Evolutionary conservation across 768 basidiomycete genomes (phyloP), one percentile per base, ranked within the genome.

Genomic region (Serendipita indica): DNA sequence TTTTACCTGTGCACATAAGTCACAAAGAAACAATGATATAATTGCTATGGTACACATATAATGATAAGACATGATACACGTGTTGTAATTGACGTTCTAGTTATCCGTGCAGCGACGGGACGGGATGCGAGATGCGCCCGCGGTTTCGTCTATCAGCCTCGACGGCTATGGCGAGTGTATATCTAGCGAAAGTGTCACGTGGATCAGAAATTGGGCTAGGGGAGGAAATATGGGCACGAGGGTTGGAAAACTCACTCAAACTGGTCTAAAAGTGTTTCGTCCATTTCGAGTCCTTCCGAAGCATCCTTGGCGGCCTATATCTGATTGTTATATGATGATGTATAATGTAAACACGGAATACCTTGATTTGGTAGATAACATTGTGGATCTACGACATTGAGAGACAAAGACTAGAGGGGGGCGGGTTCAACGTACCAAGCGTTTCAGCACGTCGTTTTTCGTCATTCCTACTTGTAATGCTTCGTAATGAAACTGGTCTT

Each of bases 91-190:
- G n/a, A n/a, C n/a, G n/a, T n/a, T n/a, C n/a, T n/a, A n/a, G n/a
- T n/a, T n/a, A n/a, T n/a, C n/a, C n/a, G n/a, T n/a, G n/a, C n/a
- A n/a, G n/a, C n/a, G n/a, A n/a, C n/a, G 22, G 25, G 49, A 54
- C 49, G 10, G 25, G 30, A 33, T 27, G 49, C 32, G 49, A 54
- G 49, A 54, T 28, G 4, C 49, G 22, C 7, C 49, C 49, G 49
- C 49, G 49, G 30, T 54, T 54, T 13, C 49, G 49, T 54, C 22
- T 28, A 30, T 54, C 49, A 30, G 3, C 49, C 32, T 54, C 49
- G 32, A 33, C 49, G 10, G 49, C 49, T 4, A 33, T 18, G 22
- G 32, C n/a, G 22, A 54, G n/a, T 54, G 22, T 28, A n/a, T 28
- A n/a, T 28, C 49, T 54, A 54, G 16, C 14, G 13, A 12, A n/a